phyloP scores from a whole-genome alignment of 2,329 filamentous ascomycete species.

The Anisogramma anomala region DNA sequence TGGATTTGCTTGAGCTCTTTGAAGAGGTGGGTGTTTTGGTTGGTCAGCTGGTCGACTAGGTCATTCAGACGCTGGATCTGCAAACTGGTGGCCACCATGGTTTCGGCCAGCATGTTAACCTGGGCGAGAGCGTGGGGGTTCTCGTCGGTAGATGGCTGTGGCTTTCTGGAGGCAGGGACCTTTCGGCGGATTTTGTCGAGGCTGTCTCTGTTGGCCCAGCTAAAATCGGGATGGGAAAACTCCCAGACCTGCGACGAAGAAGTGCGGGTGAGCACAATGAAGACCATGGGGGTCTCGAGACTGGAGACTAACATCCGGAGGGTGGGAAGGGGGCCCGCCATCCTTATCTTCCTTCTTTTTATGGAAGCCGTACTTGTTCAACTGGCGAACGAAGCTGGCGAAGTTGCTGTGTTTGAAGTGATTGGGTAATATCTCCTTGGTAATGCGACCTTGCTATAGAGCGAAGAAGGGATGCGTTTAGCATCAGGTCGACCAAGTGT shows the following conservation, averaged over 20 bases:
- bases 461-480: conserved; percentile 16
- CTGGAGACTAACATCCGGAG: conserved; percentile 35
- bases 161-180: conserved; percentile 79
- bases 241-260: conserved; percentile 61
- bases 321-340: conserved; percentile 35
- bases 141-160: conserved; percentile 53
- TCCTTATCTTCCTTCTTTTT: conserved; percentile 92
- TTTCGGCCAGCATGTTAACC: conserved; percentile 77
- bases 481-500: conserved; percentile 3
- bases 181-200: conserved; percentile 94
- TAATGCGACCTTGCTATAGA: conserved; percentile 87
- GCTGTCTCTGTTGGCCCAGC: conserved; percentile 88
- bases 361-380: conserved; percentile 98
- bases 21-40: conserved; percentile 50
- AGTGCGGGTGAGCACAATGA: not conserved
- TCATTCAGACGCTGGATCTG: conserved; percentile 83
- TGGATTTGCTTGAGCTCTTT: conserved; percentile 50
- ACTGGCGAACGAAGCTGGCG: conserved; percentile 86
- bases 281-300: not conserved
- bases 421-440: conserved; percentile 90
- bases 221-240: conserved; percentile 95
- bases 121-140: conserved; percentile 56
- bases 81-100: conserved; percentile 80
- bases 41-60: conserved; percentile 65
- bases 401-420: conserved; percentile 99